A percentile compares a stretch with the other conserved stretches of the same genome.
Conservation (phyloP, 78 protist genomes). For the Pigoraptor vietnamica region DNA sequence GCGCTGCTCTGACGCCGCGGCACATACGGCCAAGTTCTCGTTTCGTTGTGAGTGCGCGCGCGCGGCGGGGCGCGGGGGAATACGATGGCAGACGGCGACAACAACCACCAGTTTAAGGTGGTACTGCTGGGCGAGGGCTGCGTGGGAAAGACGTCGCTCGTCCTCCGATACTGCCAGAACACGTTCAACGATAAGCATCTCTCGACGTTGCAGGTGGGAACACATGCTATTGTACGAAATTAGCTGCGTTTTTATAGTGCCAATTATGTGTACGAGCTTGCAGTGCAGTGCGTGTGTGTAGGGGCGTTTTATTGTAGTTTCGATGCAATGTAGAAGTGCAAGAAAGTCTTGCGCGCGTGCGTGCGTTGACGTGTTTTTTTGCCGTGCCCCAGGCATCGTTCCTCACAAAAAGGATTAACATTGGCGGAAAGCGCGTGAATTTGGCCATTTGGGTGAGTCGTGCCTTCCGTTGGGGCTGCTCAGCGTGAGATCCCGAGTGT, state of each 20-base stretch:
- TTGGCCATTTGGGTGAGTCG: constrained; percentile 72
- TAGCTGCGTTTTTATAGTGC: no score
- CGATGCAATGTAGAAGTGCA: no score
- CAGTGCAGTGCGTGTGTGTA: no score
- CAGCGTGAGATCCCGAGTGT: no score
- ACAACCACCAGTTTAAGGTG: constrained; percentile 29
- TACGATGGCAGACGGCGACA: background rate
- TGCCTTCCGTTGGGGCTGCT: no score
- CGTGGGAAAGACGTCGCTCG: constrained; percentile 91
- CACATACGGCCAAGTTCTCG: background rate
- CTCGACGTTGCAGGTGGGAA: constrained; percentile 31
- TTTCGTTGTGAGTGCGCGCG: background rate
- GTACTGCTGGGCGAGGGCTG: constrained; percentile 94
- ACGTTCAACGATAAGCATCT: constrained; percentile 65
- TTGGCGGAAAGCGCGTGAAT: constrained; percentile 44
- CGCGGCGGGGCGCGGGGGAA: no score
- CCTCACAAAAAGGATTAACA: constrained; percentile 44
- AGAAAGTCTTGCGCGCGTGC: no score
- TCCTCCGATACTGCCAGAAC: constrained; percentile 66
- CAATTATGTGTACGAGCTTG: no score
- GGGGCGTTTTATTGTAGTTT: no score
- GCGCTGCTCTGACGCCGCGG: background rate
- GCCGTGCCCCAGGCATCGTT: constrained; percentile 63
- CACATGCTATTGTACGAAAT: no score
- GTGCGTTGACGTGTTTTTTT: background rate